These are phyloP conservation scores for Cutaneotrichosporon spelunceum DNA, from an alignment of 1,284 basidiomycete genomes.

Conservation along the genomic window DNA sequence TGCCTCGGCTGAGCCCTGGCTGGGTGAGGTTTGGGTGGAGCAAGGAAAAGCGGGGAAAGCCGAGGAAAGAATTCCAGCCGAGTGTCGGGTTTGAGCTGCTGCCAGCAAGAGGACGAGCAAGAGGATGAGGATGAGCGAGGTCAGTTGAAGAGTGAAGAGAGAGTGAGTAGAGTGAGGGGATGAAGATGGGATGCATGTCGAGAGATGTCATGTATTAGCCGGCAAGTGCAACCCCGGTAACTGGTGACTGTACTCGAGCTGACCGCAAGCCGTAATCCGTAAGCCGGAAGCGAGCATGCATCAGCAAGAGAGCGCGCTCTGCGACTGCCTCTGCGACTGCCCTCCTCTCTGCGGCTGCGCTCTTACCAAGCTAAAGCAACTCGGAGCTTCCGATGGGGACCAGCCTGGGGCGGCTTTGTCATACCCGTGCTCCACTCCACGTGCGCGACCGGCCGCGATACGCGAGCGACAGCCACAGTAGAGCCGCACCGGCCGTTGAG, in stretches of 20 bases:
- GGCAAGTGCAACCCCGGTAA: too few species aligned
- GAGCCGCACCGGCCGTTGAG: background rate
- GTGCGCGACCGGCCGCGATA: background rate
- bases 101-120: background rate
- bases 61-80: slow-evolving; percentile 2
- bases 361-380: background rate
- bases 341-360: too few species aligned
- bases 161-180: too few species aligned
- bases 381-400: too few species aligned
- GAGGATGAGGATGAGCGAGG: background rate
- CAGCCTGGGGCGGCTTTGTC: slow-evolving; percentile 18
- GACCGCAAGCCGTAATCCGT: too few species aligned
- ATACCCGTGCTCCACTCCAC: slow-evolving; percentile 3
- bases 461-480: background rate
- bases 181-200: too few species aligned
- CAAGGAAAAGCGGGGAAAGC: slow-evolving; percentile 15
- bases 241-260: too few species aligned
- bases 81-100: background rate
- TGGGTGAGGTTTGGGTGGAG: background rate
- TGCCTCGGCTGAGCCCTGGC: background rate
- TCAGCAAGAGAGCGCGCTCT: too few species aligned
- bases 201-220: too few species aligned
- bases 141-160: background rate
- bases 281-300: too few species aligned
- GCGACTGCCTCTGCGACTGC: too few species aligned